Base-by-base conservation (phyloP, 495 filamentous ascomycete species). In the Parathielavia hyrcaniae region DNA sequence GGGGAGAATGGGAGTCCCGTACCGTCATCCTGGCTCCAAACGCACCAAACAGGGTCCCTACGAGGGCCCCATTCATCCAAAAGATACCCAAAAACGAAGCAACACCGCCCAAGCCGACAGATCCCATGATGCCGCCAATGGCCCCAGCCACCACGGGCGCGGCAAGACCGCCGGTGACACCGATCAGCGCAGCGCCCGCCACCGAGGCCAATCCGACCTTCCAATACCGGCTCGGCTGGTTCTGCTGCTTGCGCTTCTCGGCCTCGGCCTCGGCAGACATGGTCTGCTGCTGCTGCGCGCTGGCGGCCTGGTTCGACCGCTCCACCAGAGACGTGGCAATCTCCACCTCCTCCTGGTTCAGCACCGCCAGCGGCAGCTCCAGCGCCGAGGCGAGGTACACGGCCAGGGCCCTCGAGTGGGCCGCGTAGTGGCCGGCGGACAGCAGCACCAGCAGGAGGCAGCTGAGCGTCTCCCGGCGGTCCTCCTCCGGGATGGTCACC, bases 161-260 rank as follows among this genome's bases (percentile, higher is more conserved):
- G 2, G 91, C 91, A 2, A 95, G 79, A 1, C 91, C 91, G 3
- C 91, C 91, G 1, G 91, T 95, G 2, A 96, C 78, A 3, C 91
- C 91, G 17, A 96, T 90, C 9, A 95, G 68, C 0, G 87, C 90
- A 8, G 91, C 91, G 6, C 91, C 91, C 3, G 89, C 90, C 0
- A 90, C 87, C n/a, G 85, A 86, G 5, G 90, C 91, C 13, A 95
- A 73, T 0, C 90, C 90, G 39, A 96, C 89, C 64, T 95, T 96
- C 89, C 87, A 93, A 59, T 84, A 85, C 23, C 88, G 73, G 0
- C 78, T 71, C 1, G 73, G 64, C 51, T 83, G 77, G 23, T 82
- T 81, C 58, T 87, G 80, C 54, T 89, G 83, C 20, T 75, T 79
- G 55, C 83, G 79, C 60, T 83, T 81, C 65, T 87, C 75, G 1